These are phyloP conservation scores for Aphanomyces stellatus DNA, from an alignment of 352 stramenopile genomes.

Conservation along the genomic window DNA sequence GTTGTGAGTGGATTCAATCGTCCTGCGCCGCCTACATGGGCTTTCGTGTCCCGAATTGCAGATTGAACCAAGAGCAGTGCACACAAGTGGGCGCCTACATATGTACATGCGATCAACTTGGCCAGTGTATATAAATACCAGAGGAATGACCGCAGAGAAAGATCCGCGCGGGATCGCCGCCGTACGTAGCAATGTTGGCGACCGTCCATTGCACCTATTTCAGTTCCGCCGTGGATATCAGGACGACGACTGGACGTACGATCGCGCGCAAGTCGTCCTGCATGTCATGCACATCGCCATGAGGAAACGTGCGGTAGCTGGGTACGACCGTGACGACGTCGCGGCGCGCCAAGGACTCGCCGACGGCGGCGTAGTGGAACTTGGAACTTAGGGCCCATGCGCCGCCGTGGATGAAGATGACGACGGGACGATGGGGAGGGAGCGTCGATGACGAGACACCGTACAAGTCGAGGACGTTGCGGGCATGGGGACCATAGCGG, in stretches of 20 bases:
- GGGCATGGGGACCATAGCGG: conserved; percentile 39
- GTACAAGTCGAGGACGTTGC: conserved; percentile 56
- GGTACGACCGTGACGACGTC: conserved; percentile 77
- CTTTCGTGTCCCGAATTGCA: conserved; percentile 25
- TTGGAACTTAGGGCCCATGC: conserved; percentile 75
- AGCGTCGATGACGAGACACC: conserved; percentile 22
- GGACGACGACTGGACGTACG: conserved; percentile 25
- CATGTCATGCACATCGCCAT: conserved; percentile 77
- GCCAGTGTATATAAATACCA: conserved; percentile 22
- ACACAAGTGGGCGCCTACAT: conserved; percentile 36
- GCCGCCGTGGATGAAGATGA: conserved; percentile 90
- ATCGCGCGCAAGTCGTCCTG: conserved; percentile 76
- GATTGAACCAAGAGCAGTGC: conserved; percentile 49
- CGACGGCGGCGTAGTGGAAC: conserved; percentile 68
- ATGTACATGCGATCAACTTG: background rate
- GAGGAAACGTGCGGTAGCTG: conserved; percentile 88
- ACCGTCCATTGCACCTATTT: conserved; percentile 47
- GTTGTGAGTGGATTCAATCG: too few relatives aligned
- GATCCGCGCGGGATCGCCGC: conserved; percentile 40
- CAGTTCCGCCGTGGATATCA: background rate
- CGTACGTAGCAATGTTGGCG: conserved; percentile 34
- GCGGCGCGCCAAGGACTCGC: conserved; percentile 39
- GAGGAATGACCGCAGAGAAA: conserved; percentile 63
- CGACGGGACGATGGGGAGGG: conserved; percentile 63
- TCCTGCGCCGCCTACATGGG: too few relatives aligned